Conservation (phyloP, 148 eudicot genomes). For the Rhododendron ovatum region DNA sequence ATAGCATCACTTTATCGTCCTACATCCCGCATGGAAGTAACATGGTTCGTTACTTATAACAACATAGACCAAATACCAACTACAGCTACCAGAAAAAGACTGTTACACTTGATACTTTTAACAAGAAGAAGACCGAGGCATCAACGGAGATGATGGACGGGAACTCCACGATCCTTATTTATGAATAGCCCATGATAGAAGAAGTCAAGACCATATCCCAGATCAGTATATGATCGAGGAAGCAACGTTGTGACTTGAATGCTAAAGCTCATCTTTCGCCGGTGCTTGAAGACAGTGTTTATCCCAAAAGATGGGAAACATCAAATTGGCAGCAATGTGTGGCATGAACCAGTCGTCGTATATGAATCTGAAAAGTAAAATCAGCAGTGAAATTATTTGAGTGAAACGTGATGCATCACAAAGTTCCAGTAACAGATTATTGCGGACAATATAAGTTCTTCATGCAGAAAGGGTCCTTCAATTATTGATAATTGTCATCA, state of each 20-base stretch:
- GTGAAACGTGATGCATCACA: too few species aligned
- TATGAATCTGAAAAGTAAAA: conserved; percentile 48
- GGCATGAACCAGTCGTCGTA: conserved; percentile 86
- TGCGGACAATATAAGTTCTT: too few species aligned
- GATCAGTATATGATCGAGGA: neutral
- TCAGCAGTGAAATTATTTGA: neutral
- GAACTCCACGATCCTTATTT: too few species aligned
- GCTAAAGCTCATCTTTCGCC: conserved; percentile 76
- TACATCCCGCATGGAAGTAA: neutral
- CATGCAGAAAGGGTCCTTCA: too few species aligned
- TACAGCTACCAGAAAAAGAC: neutral
- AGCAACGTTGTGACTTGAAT: neutral
- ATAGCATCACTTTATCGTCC: neutral
- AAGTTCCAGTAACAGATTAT: neutral
- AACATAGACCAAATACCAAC: neutral
- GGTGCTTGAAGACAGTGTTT: conserved; percentile 47
- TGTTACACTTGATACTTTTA: neutral
- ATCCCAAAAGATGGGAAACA: conserved; percentile 82
- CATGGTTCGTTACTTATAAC: neutral
- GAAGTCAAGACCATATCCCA: neutral
- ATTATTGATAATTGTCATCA: neutral
- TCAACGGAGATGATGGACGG: too few species aligned
- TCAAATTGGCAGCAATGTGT: conserved; percentile 70
- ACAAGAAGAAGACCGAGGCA: neutral
- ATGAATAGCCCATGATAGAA: neutral